Evolutionary conservation across 2,329 filamentous ascomycete genomes (phyloP).

Genomic region (Emergomyces orientalis): DNA sequence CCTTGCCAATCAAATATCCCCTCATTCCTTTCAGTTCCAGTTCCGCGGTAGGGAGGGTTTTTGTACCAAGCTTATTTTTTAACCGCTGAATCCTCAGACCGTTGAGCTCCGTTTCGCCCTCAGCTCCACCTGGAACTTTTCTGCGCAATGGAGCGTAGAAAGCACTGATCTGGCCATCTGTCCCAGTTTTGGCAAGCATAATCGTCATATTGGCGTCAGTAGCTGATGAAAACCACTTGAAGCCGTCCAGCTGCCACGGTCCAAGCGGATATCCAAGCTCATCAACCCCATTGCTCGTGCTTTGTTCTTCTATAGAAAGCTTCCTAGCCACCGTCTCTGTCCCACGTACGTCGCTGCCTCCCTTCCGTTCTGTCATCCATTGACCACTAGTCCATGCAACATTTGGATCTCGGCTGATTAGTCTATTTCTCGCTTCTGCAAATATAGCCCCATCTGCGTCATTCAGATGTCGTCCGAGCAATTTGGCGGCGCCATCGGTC

Average conservation of each 20-base stretch:
- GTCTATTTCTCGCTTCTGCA: conserved; percentile 18
- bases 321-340: conserved; percentile 53
- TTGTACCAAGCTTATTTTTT: conserved; percentile 65
- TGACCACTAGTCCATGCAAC: conserved; percentile 59
- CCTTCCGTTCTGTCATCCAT: conserved; percentile 67
- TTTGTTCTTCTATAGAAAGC: conserved; percentile 21
- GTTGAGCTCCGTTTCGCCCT: conserved; percentile 44
- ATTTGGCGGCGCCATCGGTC: conserved; percentile 23
- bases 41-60: conserved; percentile 61
- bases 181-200: conserved; percentile 50
- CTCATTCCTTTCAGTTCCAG: conserved; percentile 56
- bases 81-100: conserved; percentile 59
- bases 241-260: conserved; percentile 53
- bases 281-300: conserved; percentile 20
- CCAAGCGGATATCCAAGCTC: conserved; percentile 39
- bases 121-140: conserved; percentile 14
- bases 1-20: conserved; percentile 55
- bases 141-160: conserved; percentile 57
- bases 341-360: conserved; percentile 59
- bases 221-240: conserved; percentile 61
- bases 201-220: conserved; percentile 57
- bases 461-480: conserved; percentile 19
- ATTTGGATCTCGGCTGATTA: conserved; percentile 45
- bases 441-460: conserved; percentile 18
- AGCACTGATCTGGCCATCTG: conserved; percentile 44